Conservation (phyloP, 352 stramenopile genomes). For the Globisporangium carolinianum region DNA sequence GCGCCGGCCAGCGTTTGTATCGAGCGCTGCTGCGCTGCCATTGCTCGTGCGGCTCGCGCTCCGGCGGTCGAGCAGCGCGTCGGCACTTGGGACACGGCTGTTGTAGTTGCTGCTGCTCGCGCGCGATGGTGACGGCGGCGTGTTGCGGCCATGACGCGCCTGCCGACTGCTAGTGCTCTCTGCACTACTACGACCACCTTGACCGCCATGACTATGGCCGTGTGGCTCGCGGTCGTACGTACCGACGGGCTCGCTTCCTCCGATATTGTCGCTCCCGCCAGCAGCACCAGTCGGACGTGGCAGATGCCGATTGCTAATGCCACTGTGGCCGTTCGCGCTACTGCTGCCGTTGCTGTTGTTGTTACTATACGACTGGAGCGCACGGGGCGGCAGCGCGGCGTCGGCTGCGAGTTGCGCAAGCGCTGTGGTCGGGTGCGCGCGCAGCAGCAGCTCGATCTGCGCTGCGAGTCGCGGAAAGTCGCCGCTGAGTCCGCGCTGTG, state of each 20-base stretch:
- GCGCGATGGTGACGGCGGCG: constrained; percentile 7
- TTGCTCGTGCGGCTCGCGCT: constrained; percentile 1
- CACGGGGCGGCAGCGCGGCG: no score
- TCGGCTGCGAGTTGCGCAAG: neutral
- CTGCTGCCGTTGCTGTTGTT: neutral
- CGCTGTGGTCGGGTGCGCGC: constrained; percentile 1
- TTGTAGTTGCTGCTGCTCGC: constrained; percentile 1
- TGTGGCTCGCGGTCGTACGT: neutral
- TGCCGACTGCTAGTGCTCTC: no score
- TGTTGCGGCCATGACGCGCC: constrained; percentile 1
- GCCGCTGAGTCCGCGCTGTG: constrained; percentile 4
- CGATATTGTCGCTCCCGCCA: no score
- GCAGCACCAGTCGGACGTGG: no score
- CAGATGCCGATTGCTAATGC: neutral
- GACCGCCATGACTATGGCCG: neutral
- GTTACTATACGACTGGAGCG: neutral
- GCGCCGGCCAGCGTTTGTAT: neutral
- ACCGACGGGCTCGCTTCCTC: neutral
- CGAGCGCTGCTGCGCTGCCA: neutral
- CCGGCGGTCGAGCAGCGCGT: neutral
- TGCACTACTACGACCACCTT: no score
- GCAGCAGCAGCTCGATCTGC: constrained; percentile 38
- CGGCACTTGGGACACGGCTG: neutral
- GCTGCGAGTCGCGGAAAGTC: constrained; percentile 37
- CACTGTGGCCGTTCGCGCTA: neutral